Percentiles rank a stretch among this genome's conserved stretches.
phyloP scores from a whole-genome alignment of 129 eudicot species.

The Lactuca sativa region DNA sequence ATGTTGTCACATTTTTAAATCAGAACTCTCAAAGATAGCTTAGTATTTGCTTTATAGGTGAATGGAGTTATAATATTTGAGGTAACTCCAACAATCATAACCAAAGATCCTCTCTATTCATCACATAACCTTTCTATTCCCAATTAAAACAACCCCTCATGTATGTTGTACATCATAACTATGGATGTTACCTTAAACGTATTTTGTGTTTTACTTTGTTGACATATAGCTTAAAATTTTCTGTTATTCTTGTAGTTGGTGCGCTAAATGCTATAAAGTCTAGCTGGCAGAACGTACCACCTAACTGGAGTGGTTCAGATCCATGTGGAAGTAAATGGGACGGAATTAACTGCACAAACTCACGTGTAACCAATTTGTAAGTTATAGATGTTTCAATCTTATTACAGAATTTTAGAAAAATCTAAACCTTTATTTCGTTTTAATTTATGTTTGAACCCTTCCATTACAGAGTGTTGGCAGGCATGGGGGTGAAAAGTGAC shows the following conservation, averaged over 20 bases:
- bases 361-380: slow-evolving; percentile 70
- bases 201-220: background rate
- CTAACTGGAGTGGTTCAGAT: slow-evolving; percentile 75
- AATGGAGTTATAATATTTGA: too few relatives aligned
- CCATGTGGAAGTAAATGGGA: slow-evolving; percentile 87
- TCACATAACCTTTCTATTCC: too few relatives aligned
- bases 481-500: slow-evolving; percentile 50
- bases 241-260: slow-evolving; percentile 43
- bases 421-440: background rate
- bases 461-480: slow-evolving; percentile 53
- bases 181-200: too few relatives aligned
- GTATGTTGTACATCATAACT: background rate
- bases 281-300: slow-evolving; percentile 77
- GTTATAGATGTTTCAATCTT: slow-evolving; percentile 19
- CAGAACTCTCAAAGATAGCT: too few relatives aligned
- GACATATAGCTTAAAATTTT: background rate
- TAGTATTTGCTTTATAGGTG: too few relatives aligned
- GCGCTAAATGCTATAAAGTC: slow-evolving; percentile 51
- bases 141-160: too few relatives aligned
- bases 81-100: too few relatives aligned
- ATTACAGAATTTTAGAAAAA: background rate
- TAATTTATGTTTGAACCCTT: background rate
- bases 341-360: slow-evolving; percentile 64
- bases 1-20: too few relatives aligned
- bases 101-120: too few relatives aligned